Evolutionary conservation across 768 basidiomycete genomes (phyloP).

Genomic region (Suillus brevipes): DNA sequence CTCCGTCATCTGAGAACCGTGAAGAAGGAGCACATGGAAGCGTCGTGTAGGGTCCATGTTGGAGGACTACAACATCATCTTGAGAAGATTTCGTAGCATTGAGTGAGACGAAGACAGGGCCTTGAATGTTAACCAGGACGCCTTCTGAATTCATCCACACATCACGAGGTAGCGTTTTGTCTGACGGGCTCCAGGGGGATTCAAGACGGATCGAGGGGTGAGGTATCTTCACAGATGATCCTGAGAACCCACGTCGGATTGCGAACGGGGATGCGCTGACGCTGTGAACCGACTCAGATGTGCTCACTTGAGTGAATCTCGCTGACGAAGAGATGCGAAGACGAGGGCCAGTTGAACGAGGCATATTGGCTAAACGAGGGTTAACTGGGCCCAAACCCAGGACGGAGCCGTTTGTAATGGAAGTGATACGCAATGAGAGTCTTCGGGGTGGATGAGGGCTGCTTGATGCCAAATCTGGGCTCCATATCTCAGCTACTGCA

Average conservation of each 20-base stretch:
- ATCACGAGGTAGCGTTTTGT: constrained; percentile 7
- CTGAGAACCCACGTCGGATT: constrained; percentile 13
- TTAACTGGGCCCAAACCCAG: neutral
- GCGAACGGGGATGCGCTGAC: neutral
- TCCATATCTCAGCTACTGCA: neutral
- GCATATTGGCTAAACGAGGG: neutral
- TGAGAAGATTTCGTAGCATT: neutral
- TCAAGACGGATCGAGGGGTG: constrained; percentile 19
- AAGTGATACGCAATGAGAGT: neutral
- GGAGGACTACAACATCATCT: neutral
- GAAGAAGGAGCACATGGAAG: neutral
- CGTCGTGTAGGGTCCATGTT: no score
- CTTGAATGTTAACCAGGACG: constrained; percentile 15
- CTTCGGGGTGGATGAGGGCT: neutral
- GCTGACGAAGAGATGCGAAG: neutral
- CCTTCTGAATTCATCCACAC: constrained; percentile 30
- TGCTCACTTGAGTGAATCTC: neutral
- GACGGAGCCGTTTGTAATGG: neutral
- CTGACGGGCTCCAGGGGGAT: constrained; percentile 33
- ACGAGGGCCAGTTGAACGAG: neutral
- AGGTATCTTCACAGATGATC: constrained; percentile 8
- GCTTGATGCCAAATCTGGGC: neutral
- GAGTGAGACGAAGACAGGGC: constrained; percentile 12
- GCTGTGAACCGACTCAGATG: neutral
- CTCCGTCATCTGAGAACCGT: neutral